Evolutionary conservation across 768 basidiomycete species (phyloP).

Genomic region (Hirschioporus abietinus): DNA sequence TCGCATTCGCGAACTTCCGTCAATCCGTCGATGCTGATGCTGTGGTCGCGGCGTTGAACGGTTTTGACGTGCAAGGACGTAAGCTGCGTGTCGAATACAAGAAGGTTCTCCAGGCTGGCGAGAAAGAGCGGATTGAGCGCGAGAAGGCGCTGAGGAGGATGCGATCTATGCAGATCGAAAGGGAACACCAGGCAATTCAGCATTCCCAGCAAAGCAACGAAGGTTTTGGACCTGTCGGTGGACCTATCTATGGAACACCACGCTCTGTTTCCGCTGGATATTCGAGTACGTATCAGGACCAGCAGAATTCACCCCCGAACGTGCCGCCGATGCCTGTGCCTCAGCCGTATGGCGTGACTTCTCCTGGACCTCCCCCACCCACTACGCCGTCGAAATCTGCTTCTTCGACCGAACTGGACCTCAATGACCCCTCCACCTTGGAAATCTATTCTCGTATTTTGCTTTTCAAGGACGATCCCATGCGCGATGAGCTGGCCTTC

Average conservation of each 20-base stretch:
- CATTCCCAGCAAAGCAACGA: constrained; percentile 45
- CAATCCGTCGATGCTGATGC: constrained; percentile 88
- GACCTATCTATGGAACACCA: constrained; percentile 59
- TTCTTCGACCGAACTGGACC: constrained; percentile 71
- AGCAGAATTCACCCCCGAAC: constrained; percentile 63
- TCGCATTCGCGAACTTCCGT: constrained; percentile 98
- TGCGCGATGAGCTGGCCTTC: constrained; percentile 97
- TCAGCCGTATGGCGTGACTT: constrained; percentile 37
- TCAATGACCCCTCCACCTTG: constrained; percentile 92
- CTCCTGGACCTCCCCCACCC: constrained; percentile 53
- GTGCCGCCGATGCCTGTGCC: constrained; percentile 34
- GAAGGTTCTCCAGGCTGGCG: constrained; percentile 97
- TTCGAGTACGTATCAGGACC: constrained; percentile 51
- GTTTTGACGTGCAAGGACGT: constrained; percentile 93
- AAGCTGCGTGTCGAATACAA: constrained; percentile 99
- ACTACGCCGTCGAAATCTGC: constrained; percentile 61
- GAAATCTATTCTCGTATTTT: constrained; percentile 97
- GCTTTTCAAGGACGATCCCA: constrained; percentile 94
- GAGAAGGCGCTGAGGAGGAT: constrained; percentile 98
- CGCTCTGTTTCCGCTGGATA: constrained; percentile 62
- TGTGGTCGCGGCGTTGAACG: constrained; percentile 93
- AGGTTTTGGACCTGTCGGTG: constrained; percentile 59
- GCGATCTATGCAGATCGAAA: constrained; percentile 94
- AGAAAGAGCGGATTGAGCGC: constrained; percentile 97
- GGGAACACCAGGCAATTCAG: constrained; percentile 52